A percentile compares a stretch with the other conserved stretches of the same genome.
Evolutionary conservation across 1,139 yeast genomes (phyloP).

Genomic region (Taphrina wiesneri): DNA sequence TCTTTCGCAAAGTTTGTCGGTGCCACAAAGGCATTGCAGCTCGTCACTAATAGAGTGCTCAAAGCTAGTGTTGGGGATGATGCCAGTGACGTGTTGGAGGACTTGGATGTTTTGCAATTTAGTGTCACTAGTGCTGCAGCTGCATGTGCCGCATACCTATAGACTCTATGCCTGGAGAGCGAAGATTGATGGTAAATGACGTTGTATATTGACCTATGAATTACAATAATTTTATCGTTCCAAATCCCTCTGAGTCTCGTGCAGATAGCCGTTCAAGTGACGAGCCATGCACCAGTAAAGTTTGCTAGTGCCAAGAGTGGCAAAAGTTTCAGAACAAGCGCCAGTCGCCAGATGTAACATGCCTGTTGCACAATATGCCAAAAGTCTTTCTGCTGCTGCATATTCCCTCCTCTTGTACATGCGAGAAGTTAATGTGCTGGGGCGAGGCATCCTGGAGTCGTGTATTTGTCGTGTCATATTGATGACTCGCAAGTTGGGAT

Average conservation of each 20-base stretch:
- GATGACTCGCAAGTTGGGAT: background rate
- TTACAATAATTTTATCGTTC: no score
- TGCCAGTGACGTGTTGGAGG: slow-evolving; percentile 10
- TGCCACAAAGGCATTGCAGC: background rate
- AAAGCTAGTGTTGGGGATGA: background rate
- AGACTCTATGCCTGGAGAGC: no score
- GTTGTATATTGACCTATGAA: background rate
- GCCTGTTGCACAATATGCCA: background rate
- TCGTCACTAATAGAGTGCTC: background rate
- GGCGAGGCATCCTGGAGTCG: no score
- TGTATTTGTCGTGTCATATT: background rate
- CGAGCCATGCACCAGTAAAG: no score
- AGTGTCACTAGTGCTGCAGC: background rate
- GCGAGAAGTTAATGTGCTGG: no score
- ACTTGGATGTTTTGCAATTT: background rate
- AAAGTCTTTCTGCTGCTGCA: no score
- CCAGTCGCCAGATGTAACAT: background rate
- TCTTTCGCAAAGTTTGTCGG: background rate
- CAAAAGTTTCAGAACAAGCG: background rate
- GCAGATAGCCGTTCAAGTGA: background rate
- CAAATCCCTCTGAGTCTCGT: background rate
- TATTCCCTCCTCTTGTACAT: no score
- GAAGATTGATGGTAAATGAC: no score
- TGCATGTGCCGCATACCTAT: background rate
- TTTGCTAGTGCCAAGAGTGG: no score